These are phyloP conservation scores for Fennellomyces sp. DNA, from an alignment of 371 early-diverging fungal species.

Conservation along the genomic window DNA sequence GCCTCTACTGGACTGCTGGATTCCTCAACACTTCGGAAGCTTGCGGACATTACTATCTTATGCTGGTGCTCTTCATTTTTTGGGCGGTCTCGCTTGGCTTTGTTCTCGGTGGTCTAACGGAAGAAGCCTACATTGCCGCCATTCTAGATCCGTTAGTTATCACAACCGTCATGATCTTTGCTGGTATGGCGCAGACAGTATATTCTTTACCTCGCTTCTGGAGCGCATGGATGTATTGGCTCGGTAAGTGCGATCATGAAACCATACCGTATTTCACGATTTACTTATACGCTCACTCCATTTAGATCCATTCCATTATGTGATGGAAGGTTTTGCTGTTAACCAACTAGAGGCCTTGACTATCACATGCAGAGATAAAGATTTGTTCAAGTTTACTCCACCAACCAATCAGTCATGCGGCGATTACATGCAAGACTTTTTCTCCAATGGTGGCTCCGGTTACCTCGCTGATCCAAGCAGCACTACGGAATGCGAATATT, in stretches of 20 bases:
- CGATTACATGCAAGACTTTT: slow-evolving; percentile 54
- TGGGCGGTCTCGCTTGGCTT: slow-evolving; percentile 66
- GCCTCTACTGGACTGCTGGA: slow-evolving; percentile 66
- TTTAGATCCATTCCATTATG: slow-evolving; percentile 60
- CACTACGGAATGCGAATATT: slow-evolving; percentile 59
- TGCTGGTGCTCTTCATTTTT: slow-evolving; percentile 50
- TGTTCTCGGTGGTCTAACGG: slow-evolving; percentile 61
- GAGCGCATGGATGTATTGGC: slow-evolving; percentile 71
- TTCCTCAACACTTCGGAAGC: slow-evolving; percentile 37
- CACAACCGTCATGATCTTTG: slow-evolving; percentile 61
- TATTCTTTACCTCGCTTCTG: slow-evolving; percentile 67
- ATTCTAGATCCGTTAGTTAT: slow-evolving; percentile 65
- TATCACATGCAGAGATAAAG: slow-evolving; percentile 49
- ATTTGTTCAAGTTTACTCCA: slow-evolving; percentile 50
- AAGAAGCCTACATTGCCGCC: slow-evolving; percentile 57
- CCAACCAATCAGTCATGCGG: slow-evolving; percentile 63
- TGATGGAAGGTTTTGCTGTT: slow-evolving; percentile 67
- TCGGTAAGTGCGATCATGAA: slow-evolving; percentile 18
- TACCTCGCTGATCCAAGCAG: slow-evolving; percentile 51
- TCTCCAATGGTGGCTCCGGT: slow-evolving; percentile 45
- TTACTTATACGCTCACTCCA: background rate
- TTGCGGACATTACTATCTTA: slow-evolving; percentile 57
- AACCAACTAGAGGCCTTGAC: slow-evolving; percentile 58
- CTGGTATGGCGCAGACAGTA: slow-evolving; percentile 63
- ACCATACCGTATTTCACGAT: background rate